Evolutionary conservation across 768 basidiomycete genomes (phyloP).

Genomic region (Suillus bovinus): DNA sequence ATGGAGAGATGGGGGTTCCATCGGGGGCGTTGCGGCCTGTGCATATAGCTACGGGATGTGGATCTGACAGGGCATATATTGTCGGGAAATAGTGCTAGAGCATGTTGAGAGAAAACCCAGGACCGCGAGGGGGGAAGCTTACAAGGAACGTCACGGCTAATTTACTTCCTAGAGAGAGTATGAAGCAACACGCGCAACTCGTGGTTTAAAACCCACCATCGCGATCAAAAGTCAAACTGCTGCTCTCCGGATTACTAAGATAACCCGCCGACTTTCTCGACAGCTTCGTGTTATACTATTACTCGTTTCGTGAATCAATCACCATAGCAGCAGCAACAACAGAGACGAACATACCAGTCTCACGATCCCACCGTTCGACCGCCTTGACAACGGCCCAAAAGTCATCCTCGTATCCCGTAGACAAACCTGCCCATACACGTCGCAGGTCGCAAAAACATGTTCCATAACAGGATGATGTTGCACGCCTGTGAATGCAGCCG

Average conservation of each 20-base stretch:
- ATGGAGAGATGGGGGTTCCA: slow-evolving; percentile 47
- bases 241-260: slow-evolving; percentile 63
- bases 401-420: slow-evolving; percentile 76
- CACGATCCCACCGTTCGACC: slow-evolving; percentile 55
- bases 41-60: slow-evolving; percentile 68
- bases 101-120: slow-evolving; percentile 1
- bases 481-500: slow-evolving; percentile 60
- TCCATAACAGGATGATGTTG: slow-evolving; percentile 69
- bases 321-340: slow-evolving; percentile 6
- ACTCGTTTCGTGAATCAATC: slow-evolving; percentile 24
- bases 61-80: slow-evolving; percentile 66
- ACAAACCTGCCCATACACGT: slow-evolving; percentile 56
- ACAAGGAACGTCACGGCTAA: slow-evolving; percentile 71
- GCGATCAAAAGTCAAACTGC: slow-evolving; percentile 67
- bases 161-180: slow-evolving; percentile 47
- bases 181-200: slow-evolving; percentile 8
- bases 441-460: slow-evolving; percentile 68
- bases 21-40: slow-evolving; percentile 58
- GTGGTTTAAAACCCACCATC: slow-evolving; percentile 45
- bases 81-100: slow-evolving; percentile 67
- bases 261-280: slow-evolving; percentile 40
- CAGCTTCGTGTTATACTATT: slow-evolving; percentile 46
- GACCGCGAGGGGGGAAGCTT: slow-evolving; percentile 22
- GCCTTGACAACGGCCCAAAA: slow-evolving; percentile 52
- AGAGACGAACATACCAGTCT: slow-evolving; percentile 46